These are phyloP conservation scores for Argentina anserina DNA, from an alignment of 306 rosid genomes.

Conservation along the genomic window DNA sequence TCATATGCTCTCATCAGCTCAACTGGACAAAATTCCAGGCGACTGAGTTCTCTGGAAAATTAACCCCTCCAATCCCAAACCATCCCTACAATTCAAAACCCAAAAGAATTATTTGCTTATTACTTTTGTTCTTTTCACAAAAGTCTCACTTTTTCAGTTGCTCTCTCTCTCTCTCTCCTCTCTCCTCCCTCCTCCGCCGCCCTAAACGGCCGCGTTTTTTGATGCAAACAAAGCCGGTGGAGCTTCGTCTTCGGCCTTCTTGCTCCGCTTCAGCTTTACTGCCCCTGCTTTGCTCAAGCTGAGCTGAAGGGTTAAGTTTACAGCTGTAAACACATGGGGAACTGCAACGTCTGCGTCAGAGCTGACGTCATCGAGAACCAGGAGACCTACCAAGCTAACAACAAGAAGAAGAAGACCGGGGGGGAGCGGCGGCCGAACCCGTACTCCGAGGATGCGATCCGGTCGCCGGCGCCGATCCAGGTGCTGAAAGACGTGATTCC, in stretches of 20 bases:
- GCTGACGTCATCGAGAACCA: conserved; percentile 41
- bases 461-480: conserved; percentile 68
- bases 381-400: background rate
- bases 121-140: background rate
- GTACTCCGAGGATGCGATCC: conserved; percentile 36
- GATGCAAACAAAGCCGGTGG: background rate
- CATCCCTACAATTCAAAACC: background rate
- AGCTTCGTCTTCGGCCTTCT: background rate
- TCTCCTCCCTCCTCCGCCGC: conserved; percentile 18
- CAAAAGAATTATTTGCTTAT: background rate
- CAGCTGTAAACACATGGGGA: conserved; percentile 55
- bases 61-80: background rate
- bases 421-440: conserved; percentile 47
- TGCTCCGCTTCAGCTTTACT: background rate
- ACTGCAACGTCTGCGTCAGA: conserved; percentile 67
- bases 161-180: background rate
- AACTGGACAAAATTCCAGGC: background rate
- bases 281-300: background rate
- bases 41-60: background rate
- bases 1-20: background rate
- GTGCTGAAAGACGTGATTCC: conserved; percentile 80
- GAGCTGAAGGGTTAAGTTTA: background rate
- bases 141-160: background rate
- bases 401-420: conserved; percentile 38
- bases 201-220: background rate